phyloP scores from a whole-genome alignment of 2,329 filamentous ascomycete genomes.

The Pseudodiploospora longispora region DNA sequence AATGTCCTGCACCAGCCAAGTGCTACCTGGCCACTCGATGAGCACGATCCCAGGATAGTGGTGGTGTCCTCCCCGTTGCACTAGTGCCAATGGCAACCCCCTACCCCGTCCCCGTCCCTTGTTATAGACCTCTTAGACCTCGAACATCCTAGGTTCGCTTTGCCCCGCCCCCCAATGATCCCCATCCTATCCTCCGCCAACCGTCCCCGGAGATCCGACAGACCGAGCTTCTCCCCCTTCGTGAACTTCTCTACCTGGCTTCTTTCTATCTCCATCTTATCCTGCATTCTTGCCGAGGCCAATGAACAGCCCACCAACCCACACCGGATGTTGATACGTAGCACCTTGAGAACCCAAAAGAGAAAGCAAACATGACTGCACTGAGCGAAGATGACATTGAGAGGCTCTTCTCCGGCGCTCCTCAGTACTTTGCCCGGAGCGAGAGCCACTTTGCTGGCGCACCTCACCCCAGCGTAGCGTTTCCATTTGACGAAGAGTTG shows the following conservation, averaged over 20 bases:
- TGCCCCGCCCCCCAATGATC: too few relatives aligned
- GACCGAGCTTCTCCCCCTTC: not conserved
- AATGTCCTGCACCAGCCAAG: too few relatives aligned
- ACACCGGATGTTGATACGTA: not conserved
- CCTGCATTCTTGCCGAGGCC: slow-evolving; percentile 2
- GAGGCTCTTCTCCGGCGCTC: slow-evolving; percentile 67
- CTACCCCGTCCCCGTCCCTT: too few relatives aligned
- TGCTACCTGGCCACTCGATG: too few relatives aligned
- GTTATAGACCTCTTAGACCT: too few relatives aligned
- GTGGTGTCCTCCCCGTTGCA: too few relatives aligned
- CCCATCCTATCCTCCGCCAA: not conserved
- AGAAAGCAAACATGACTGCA: slow-evolving; percentile 45
- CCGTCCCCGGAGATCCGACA: slow-evolving; percentile 6
- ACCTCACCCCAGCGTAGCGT: slow-evolving; percentile 55
- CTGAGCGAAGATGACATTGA: slow-evolving; percentile 53
- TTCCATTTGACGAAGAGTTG: slow-evolving; percentile 58
- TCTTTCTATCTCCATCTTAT: not conserved
- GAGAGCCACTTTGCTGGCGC: slow-evolving; percentile 52
- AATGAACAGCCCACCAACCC: slow-evolving; percentile 1
- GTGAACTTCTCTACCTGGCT: not conserved
- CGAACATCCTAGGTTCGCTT: too few relatives aligned
- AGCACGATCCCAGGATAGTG: too few relatives aligned
- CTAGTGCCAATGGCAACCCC: too few relatives aligned
- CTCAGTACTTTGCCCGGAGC: slow-evolving; percentile 58
- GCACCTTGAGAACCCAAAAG: not conserved